Evolutionary conservation across 1,284 basidiomycete genomes (phyloP).

Genomic region (Rhodofomes roseus): DNA sequence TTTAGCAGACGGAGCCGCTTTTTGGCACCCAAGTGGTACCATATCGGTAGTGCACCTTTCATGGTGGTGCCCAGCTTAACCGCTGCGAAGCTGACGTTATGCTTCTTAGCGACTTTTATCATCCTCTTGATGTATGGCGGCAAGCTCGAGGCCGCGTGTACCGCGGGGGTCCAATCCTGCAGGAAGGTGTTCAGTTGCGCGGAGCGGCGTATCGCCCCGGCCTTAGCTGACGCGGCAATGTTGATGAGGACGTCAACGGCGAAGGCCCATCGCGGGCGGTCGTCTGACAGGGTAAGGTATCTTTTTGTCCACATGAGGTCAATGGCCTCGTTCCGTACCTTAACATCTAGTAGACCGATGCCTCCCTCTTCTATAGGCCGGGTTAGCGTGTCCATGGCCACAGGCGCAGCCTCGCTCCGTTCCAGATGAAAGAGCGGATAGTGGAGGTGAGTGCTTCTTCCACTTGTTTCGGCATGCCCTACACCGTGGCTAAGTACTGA

Average conservation of each 20-base stretch:
- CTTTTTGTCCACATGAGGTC: background rate
- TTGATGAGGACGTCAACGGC: background rate
- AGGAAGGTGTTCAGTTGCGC: no score
- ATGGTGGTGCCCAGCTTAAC: no score
- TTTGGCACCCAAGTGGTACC: no score
- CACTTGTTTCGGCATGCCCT: slow-evolving; percentile 20
- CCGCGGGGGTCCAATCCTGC: no score
- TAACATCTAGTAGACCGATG: background rate
- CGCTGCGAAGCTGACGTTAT: no score
- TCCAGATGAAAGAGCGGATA: background rate
- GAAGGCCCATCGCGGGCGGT: background rate
- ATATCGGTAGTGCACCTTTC: no score
- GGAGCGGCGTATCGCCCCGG: no score
- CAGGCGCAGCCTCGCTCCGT: background rate
- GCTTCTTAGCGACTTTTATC: no score
- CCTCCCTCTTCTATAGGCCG: background rate
- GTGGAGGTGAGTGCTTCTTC: background rate
- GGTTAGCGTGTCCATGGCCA: background rate
- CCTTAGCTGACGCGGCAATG: no score
- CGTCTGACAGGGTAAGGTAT: background rate
- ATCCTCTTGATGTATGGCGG: no score
- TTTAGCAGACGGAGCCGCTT: no score
- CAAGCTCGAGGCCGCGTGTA: no score
- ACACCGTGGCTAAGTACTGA: slow-evolving; percentile 25
- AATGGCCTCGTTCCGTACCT: background rate